Evolutionary conservation across 345 rosid genomes (phyloP), one percentile per base, ranked within the genome.

Genomic region (Garcia nutans): DNA sequence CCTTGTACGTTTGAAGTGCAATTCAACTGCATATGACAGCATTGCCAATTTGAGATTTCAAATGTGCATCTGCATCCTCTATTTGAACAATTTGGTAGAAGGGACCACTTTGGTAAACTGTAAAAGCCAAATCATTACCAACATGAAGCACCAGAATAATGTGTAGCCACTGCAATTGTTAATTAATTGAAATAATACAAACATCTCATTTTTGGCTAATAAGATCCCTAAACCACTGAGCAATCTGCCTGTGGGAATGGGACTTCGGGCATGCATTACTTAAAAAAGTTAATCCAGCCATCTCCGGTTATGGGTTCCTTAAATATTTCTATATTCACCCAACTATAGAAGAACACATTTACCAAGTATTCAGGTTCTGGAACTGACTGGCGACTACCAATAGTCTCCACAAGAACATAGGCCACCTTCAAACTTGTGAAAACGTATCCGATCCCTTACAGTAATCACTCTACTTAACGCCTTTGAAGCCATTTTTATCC

Each of bases 391-490:
- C 6, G 41, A 56, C 84, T 89, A 88, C 93, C 98, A 91, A 78
- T 84, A 87, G 68, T 91, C 90, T 65, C 79, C 84, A 52, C 72
- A 69, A 41, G 98, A 90, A 80, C 98, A 94, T 37, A 72, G 74
- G 49, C 94, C 96, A 67, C 86, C 87, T 85, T 92, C 91, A 86
- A 94, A 92, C 71, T 69, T 82, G 85, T 92, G 98, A 85, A 94
- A 94, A 63, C 95, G 88, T 71, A 87, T 83, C 52, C 94, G 85
- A 79, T 94, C 98, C 83, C 97, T 87, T 12, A 91, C 86, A 8
- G 89, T 72, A 73, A 92, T 82, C 42, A 87, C 92, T 80, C 97
- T 86, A 77, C 76, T 82, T 65, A 91, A 79, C 50, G 89, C 54
- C 80, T 78, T 86, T 0, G 97, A 89, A 60, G 91, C 89, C 70